A percentile compares a stretch with the other conserved stretches of the same genome.
Conservation (phyloP, 2,329 filamentous ascomycete species). For the Fonsecaea monophora region DNA sequence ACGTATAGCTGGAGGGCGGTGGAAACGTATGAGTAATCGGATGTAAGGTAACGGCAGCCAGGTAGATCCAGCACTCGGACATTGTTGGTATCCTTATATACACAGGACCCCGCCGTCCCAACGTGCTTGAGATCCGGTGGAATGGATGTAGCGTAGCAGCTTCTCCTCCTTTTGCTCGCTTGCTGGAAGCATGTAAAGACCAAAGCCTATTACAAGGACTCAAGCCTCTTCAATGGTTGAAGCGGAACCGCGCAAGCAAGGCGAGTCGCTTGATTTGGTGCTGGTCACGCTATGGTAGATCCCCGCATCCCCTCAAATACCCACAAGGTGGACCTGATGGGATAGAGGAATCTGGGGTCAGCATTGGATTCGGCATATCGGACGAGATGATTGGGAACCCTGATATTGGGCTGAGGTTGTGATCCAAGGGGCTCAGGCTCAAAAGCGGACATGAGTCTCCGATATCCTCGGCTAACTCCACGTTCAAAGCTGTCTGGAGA, state of each 20-base stretch:
- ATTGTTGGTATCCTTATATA: conserved; percentile 15
- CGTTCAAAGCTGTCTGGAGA: not conserved
- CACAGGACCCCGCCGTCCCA: conserved; percentile 11
- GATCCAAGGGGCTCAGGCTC: not conserved
- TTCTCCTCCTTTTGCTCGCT: conserved; percentile 24
- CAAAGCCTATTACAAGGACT: not conserved
- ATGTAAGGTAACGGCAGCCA: not conserved
- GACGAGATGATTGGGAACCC: conserved; percentile 14
- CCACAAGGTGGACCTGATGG: conserved; percentile 14
- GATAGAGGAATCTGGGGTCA: conserved; percentile 28
- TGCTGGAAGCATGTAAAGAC: not conserved
- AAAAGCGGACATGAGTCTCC: not conserved
- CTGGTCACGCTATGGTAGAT: conserved; percentile 6
- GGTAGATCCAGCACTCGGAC: not conserved
- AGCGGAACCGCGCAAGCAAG: conserved; percentile 23
- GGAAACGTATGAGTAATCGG: not conserved
- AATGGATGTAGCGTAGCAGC: conserved; percentile 25
- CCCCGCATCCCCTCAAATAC: conserved; percentile 29
- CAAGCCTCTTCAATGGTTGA: conserved; percentile 15
- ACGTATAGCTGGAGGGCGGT: not conserved
- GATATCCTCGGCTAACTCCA: conserved; percentile 24
- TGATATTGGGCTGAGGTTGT: not conserved
- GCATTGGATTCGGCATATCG: not conserved
- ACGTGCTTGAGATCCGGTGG: conserved; percentile 16
- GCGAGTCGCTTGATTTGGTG: conserved; percentile 14